A percentile compares a stretch with the other conserved stretches of the same genome.
Evolutionary conservation across 2,329 filamentous ascomycete species (phyloP).

Genomic region (Xylariaceae sp.): DNA sequence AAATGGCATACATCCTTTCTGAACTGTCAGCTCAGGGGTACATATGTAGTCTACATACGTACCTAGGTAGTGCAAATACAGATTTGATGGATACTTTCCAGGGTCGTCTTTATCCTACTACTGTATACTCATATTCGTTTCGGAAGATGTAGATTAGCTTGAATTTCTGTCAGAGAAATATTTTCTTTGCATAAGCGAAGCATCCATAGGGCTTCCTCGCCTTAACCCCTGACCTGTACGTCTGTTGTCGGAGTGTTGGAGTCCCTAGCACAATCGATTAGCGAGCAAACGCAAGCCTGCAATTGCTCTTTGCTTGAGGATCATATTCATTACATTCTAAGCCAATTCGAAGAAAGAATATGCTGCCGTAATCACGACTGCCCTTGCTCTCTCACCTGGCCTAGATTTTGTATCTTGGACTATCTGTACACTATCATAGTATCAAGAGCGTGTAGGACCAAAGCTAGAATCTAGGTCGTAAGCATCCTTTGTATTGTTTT

Average conservation of each 20-base stretch:
- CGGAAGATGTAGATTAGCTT: not conserved
- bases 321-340: too few species aligned
- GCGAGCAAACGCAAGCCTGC: not conserved
- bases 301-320: not conserved
- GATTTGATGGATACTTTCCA: too few species aligned
- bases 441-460: conserved; percentile 14
- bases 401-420: conserved; percentile 8
- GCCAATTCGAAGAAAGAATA: conserved; percentile 2
- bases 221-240: conserved; percentile 1
- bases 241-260: not conserved
- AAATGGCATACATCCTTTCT: too few species aligned
- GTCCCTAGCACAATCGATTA: too few species aligned
- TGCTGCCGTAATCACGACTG: not conserved
- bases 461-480: not conserved
- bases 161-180: conserved; percentile 9
- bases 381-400: not conserved
- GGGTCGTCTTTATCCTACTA: too few species aligned
- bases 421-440: too few species aligned
- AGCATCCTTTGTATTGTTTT: conserved; percentile 18
- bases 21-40: too few species aligned
- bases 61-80: too few species aligned
- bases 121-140: too few species aligned
- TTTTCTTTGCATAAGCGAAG: conserved; percentile 24
- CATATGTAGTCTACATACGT: too few species aligned
- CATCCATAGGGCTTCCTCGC: conserved; percentile 18